A percentile compares a stretch with the other conserved stretches of the same genome.
These are phyloP conservation scores for Penicillium paneum DNA, from an alignment of 2,329 filamentous ascomycete genomes.

Conservation along the genomic window DNA sequence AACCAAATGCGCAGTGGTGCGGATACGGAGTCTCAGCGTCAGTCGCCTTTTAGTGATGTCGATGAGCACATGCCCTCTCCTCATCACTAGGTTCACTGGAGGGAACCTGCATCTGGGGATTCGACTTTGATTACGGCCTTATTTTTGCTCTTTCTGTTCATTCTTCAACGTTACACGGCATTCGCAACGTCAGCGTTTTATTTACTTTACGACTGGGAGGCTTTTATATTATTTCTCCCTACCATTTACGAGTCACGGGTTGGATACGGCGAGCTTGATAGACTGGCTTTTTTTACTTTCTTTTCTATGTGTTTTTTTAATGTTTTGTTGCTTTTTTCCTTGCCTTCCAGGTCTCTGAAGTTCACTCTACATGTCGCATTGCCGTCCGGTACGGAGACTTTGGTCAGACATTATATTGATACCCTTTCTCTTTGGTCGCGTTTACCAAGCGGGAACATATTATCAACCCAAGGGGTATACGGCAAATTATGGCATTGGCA, in stretches of 20 bases:
- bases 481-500: conserved; percentile 5
- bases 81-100: conserved; percentile 25
- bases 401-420: conserved; percentile 27
- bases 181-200: conserved; percentile 20
- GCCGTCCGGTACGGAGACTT: conserved; percentile 18
- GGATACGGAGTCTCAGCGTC: conserved; percentile 30
- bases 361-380: conserved; percentile 6
- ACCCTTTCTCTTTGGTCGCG: conserved; percentile 26
- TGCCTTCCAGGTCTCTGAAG: conserved; percentile 1
- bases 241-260: conserved; percentile 20
- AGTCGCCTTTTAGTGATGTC: conserved; percentile 37
- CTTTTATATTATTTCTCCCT: conserved; percentile 1
- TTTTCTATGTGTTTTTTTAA: not conserved
- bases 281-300: conserved; percentile 20
- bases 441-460: conserved; percentile 15
- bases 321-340: conserved; percentile 1
- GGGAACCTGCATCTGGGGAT: not conserved
- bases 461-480: conserved; percentile 6
- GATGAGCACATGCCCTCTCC: conserved; percentile 32
- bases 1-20: conserved; percentile 42
- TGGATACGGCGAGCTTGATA: conserved; percentile 19
- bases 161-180: conserved; percentile 15
- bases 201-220: conserved; percentile 20
- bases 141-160: conserved; percentile 4
- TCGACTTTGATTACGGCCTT: conserved; percentile 6